Evolutionary conservation across 371 early-diverging fungal species (phyloP), one percentile per base, ranked within the genome.

Genomic region (Mucor piriformis): DNA sequence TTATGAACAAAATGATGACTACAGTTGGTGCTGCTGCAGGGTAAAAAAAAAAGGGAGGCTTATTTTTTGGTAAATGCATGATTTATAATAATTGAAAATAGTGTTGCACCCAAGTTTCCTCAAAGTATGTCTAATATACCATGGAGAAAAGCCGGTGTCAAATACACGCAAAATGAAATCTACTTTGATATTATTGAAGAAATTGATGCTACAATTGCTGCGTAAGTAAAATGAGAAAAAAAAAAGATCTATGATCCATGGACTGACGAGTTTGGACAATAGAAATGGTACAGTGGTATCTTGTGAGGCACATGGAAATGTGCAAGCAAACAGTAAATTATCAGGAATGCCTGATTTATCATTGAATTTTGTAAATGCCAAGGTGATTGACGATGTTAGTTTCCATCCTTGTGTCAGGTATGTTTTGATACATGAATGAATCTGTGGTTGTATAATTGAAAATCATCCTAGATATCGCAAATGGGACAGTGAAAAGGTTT

Each of bases 121-220:
- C 80, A 81, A 34, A 81, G 74, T 25, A 77, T 90, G 67, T 93
- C 94, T 16, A 62, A 67, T 49, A 81, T 93, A 25, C 92, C 94
- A 10, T 95, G 95, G 95, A 80, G 97, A 52, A 85, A 88, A 46
- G 81, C 87, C 10, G 93, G 93, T n/a, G 88, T 95, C 43, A 88
- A 91, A 67, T 93, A 97, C 64, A 81, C 88, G 2, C 89, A 88
- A 55, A 97, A 97, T 76, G 95, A 97, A 72, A 89, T 95, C 51
- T 94, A 92, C 61, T 89, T 97, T 67, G 97, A 97, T 67, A 84
- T 95, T 29, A 72, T 88, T 20, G 97, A 97, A 72, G 91, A 92
- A 33, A 81, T 97, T 40, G 92, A 95, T 73, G 89, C 89, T 6
- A 88, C 92, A 10, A 74, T 92, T 23, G 92, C 90, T 59, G 74